phyloP scores from a whole-genome alignment of 2,329 filamentous ascomycete species.

The Stachybotrys echinatus region DNA sequence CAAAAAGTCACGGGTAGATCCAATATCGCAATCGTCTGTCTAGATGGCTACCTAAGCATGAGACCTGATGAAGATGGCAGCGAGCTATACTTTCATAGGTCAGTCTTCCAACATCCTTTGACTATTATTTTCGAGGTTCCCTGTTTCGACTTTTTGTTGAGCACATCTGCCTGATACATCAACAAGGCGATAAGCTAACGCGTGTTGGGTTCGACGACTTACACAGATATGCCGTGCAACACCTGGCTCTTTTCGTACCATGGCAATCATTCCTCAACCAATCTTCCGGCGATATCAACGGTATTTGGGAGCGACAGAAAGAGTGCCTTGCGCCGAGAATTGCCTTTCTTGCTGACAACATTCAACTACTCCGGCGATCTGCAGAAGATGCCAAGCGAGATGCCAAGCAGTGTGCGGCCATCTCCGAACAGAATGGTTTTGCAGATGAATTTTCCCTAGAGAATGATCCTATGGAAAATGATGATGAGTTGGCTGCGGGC shows the following conservation, averaged over 20 bases:
- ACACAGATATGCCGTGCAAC: constrained; percentile 2
- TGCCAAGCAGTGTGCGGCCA: constrained; percentile 1
- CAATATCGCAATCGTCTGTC: constrained; percentile 1
- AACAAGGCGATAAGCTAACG: neutral
- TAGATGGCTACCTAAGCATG: constrained; percentile 2
- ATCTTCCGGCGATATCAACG: constrained; percentile 5
- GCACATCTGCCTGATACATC: neutral
- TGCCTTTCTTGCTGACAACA: constrained; percentile 3
- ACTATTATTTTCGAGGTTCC: neutral
- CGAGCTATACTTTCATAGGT: neutral
- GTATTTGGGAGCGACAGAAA: constrained; percentile 4
- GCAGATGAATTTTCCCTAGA: neutral
- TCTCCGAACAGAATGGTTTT: neutral
- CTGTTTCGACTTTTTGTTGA: neutral
- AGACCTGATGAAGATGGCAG: neutral
- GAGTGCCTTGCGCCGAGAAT: constrained; percentile 1
- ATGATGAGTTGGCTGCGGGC: neutral
- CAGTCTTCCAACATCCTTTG: neutral
- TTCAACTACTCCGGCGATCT: constrained; percentile 2
- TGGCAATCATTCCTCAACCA: constrained; percentile 4
- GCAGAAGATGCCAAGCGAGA: constrained; percentile 4
- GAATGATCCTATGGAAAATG: neutral
- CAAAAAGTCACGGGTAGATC: too few relatives aligned
- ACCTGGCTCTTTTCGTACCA: constrained; percentile 7
- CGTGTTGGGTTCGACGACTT: neutral